Percentiles rank a stretch among this genome's conserved stretches.
Conservation (phyloP, 495 filamentous ascomycete species). For the Neurospora hispaniola region DNA sequence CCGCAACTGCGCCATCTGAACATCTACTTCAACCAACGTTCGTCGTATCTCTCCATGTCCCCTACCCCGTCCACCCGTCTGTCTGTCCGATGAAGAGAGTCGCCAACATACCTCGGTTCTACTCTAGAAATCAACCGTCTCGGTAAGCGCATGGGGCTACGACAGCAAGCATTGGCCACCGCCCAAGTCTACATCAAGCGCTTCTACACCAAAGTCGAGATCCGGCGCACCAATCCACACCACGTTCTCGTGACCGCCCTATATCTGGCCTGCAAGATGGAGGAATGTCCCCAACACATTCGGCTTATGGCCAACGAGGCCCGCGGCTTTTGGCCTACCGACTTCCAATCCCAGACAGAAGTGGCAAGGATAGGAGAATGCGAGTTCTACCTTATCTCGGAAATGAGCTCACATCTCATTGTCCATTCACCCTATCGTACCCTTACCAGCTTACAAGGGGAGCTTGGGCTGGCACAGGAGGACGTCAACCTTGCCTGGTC, state of each 20-base stretch:
- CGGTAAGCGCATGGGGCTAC: slow-evolving; percentile 64
- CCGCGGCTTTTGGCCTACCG: slow-evolving; percentile 80
- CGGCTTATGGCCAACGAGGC: slow-evolving; percentile 77
- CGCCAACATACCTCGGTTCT: background rate
- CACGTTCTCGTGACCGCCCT: slow-evolving; percentile 81
- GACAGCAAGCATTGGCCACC: slow-evolving; percentile 89
- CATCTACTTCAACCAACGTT: slow-evolving; percentile 88
- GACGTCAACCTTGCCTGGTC: slow-evolving; percentile 71
- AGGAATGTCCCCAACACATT: slow-evolving; percentile 96
- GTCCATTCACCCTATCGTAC: slow-evolving; percentile 95
- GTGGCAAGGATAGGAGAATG: slow-evolving; percentile 88
- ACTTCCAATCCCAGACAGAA: slow-evolving; percentile 61
- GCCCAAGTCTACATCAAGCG: slow-evolving; percentile 90
- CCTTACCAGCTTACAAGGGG: slow-evolving; percentile 58
- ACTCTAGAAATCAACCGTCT: slow-evolving; percentile 66
- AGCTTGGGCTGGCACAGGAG: slow-evolving; percentile 62
- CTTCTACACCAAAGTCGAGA: slow-evolving; percentile 86
- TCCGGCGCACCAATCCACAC: slow-evolving; percentile 89
- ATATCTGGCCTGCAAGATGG: slow-evolving; percentile 97
- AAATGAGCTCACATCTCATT: slow-evolving; percentile 91
- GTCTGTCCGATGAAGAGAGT: background rate
- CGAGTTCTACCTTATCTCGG: slow-evolving; percentile 91
- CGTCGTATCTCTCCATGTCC: slow-evolving; percentile 17
- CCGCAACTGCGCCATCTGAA: slow-evolving; percentile 73
- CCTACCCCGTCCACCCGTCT: background rate